Conservation (phyloP, 257 asterid genomes). For the Penstemon newberryi region DNA sequence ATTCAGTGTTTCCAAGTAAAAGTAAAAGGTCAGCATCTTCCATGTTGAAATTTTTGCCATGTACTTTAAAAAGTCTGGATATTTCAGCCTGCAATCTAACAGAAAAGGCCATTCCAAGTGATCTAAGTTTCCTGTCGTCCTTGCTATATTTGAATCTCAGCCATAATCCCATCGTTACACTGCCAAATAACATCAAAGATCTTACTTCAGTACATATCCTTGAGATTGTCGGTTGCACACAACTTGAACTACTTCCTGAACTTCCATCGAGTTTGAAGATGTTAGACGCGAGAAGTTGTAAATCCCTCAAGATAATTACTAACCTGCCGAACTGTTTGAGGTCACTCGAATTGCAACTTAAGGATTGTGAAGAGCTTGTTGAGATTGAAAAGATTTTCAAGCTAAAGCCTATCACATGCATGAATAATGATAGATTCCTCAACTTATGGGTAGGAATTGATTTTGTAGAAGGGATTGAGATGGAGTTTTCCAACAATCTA, state of each 20-base stretch:
- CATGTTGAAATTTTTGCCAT: not conserved
- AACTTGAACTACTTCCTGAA: not conserved
- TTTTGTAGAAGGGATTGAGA: not conserved
- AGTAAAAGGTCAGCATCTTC: not conserved
- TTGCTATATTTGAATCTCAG: not conserved
- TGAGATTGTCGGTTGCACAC: not conserved
- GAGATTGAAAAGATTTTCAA: not conserved
- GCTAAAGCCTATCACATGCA: not conserved
- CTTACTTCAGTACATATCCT: not conserved
- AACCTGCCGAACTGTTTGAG: not conserved
- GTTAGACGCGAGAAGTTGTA: not conserved
- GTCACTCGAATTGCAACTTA: not conserved
- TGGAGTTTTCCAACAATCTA: not conserved
- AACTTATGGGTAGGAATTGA: not conserved
- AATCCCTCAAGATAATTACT: not conserved
- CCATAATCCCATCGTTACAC: not conserved
- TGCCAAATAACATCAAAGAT: not conserved
- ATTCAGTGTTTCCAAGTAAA: not conserved
- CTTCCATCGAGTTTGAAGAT: not conserved
- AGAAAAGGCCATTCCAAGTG: not conserved
- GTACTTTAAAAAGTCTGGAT: not conserved
- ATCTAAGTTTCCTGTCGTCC: not conserved
- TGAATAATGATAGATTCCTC: not conserved
- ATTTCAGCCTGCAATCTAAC: not conserved
- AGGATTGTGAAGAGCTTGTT: constrained; percentile 1